These are phyloP conservation scores for Eucalyptus cloeziana DNA, from an alignment of 345 rosid species.

Conservation along the genomic window DNA sequence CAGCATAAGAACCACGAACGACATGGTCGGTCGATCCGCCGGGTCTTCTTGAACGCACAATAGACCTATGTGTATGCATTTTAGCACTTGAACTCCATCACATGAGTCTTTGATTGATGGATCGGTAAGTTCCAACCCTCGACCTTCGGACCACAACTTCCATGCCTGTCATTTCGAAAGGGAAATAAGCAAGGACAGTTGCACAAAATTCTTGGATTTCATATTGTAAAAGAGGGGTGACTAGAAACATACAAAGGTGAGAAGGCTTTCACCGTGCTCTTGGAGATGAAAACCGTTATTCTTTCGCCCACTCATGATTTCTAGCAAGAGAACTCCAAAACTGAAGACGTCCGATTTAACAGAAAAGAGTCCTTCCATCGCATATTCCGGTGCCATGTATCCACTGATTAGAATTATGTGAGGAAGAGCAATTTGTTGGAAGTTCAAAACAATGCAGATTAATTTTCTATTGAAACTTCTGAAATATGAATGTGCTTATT, in stretches of 20 bases:
- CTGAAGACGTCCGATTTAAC: neutral
- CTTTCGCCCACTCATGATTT: neutral
- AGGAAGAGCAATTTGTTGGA: neutral
- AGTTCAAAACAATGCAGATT: neutral
- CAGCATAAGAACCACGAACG: neutral
- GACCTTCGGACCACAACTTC: neutral
- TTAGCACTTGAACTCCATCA: neutral
- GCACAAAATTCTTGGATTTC: fast-evolving
- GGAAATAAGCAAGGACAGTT: neutral
- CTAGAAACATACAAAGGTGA: neutral
- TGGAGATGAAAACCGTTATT: neutral
- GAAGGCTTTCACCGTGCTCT: neutral
- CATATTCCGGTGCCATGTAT: constrained; percentile 25
- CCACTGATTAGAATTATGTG: neutral
- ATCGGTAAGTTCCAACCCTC: neutral
- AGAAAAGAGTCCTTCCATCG: neutral
- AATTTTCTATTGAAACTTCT: neutral
- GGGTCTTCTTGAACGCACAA: neutral
- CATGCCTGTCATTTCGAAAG: neutral
- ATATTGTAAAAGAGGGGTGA: neutral
- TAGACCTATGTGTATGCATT: neutral
- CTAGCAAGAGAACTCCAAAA: neutral
- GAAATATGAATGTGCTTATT: neutral
- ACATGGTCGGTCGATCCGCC: neutral
- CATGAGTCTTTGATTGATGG: neutral